Conservation (phyloP, 169 alveolate species). For the Theileria sp. region DNA sequence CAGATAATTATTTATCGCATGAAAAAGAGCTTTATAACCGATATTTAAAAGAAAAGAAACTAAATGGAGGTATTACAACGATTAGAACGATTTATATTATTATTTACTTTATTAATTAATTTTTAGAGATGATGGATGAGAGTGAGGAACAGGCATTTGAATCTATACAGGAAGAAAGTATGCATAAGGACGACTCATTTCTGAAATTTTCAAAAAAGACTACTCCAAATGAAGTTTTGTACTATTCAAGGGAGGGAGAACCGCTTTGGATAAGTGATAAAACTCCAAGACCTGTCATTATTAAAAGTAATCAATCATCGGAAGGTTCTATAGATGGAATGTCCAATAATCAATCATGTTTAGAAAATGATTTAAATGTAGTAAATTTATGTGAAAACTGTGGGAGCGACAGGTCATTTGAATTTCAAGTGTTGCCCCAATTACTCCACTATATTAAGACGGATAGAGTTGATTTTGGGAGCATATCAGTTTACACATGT, state of each 20-base stretch:
- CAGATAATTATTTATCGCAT: conserved; percentile 44
- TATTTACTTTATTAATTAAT: neutral
- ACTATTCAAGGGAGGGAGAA: conserved; percentile 60
- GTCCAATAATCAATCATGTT: neutral
- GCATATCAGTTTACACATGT: conserved; percentile 63
- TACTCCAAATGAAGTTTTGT: conserved; percentile 53
- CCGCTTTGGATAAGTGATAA: conserved; percentile 66
- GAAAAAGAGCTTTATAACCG: conserved; percentile 44
- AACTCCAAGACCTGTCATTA: conserved; percentile 14
- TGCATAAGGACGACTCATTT: conserved; percentile 38
- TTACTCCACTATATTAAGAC: conserved; percentile 28
- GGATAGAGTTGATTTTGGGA: conserved; percentile 52
- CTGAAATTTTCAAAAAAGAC: conserved; percentile 56
- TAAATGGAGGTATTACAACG: conserved; percentile 25
- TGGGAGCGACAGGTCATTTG: conserved; percentile 60
- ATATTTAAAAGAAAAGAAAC: conserved; percentile 34
- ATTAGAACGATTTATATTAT: neutral
- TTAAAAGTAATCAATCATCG: neutral
- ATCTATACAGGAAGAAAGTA: conserved; percentile 44
- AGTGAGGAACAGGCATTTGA: conserved; percentile 66
- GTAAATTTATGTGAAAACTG: conserved; percentile 35
- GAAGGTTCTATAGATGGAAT: neutral
- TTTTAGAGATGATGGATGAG: conserved; percentile 49
- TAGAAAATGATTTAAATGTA: neutral
- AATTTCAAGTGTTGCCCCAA: conserved; percentile 67